Base-by-base conservation (phyloP, 495 filamentous ascomycete species). In the Thozetella sp. region DNA sequence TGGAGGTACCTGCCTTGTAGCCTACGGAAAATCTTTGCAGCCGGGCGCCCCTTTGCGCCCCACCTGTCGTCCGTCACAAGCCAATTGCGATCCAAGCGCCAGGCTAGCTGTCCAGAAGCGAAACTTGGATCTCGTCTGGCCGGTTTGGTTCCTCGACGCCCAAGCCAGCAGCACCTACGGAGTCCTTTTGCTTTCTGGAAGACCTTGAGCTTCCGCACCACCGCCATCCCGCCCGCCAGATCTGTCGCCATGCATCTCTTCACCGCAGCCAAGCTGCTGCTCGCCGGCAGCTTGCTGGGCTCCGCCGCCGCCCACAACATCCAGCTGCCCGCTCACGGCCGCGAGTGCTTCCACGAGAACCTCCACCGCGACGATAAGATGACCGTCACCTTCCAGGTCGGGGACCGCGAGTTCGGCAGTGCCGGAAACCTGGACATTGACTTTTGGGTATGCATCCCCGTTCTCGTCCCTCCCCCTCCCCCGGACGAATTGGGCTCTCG, bases 331-430 rank as follows among this genome's bases (percentile, higher is more conserved):
- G 87, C 95, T 57, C 93, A 98, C 74, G 87, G 90, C 61, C 84
- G 92, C 71, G 95, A 99, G 80, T 99, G 95, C 81, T 99, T 97
- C 84, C 92, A 97, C 83, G 95, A 99, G 79, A 73, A 78, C 52
- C 87, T 99, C 45, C 93, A 97, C 79, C 86, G 83, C 65, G 95
- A 97, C 74, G 95, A 99, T 78, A 88, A 89, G 74, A 99, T 99
- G 95, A 97, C 93, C 11, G 94, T 99, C 26, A 95, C 93, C 17
- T 99, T 97, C 81, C 95, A 98, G 80, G 93, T 98, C 59, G 95
- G 96, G 64, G 95, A 99, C 72, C 78, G 96, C 57, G 95, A 99
- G 67, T 98, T 97, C 74, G 95, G 94, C 25, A 88, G 91, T 17
- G 93, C 92, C 43, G 94, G 95, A 13, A 98, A 97, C 69, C 80